phyloP scores from a whole-genome alignment of 805 yeast species.

The Metschnikowia drakensbergensis region DNA sequence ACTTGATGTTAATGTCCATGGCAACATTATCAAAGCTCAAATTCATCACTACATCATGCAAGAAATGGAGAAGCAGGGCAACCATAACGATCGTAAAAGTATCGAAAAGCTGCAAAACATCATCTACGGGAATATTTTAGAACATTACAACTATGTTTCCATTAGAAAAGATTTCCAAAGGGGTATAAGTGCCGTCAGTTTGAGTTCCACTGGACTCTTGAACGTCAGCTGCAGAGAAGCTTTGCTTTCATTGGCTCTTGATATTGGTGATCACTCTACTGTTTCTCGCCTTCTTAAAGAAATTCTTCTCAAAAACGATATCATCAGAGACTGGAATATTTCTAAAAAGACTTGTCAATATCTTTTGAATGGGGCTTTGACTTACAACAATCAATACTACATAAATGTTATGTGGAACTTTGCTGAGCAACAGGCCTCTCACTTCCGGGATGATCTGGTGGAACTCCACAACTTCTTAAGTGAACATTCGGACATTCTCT shows the following conservation, averaged over 20 bases:
- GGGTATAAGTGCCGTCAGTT: neutral
- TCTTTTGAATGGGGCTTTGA: slow-evolving; percentile 25
- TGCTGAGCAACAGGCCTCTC: slow-evolving; percentile 32
- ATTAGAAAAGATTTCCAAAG: slow-evolving; percentile 35
- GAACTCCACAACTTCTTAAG: slow-evolving; percentile 30
- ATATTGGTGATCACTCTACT: slow-evolving; percentile 31
- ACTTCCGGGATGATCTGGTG: slow-evolving; percentile 18
- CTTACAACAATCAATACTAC: slow-evolving; percentile 23
- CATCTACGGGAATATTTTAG: slow-evolving; percentile 25
- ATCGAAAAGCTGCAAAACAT: slow-evolving; percentile 9
- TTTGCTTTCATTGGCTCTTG: slow-evolving; percentile 31
- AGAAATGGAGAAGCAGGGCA: slow-evolving; percentile 11
- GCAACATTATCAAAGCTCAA: slow-evolving; percentile 28
- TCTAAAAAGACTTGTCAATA: slow-evolving; percentile 30
- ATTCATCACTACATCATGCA: slow-evolving; percentile 19
- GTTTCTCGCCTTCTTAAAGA: slow-evolving; percentile 36
- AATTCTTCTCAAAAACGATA: slow-evolving; percentile 28
- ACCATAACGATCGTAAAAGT: neutral
- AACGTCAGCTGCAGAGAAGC: slow-evolving; percentile 24
- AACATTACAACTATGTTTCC: slow-evolving; percentile 30
- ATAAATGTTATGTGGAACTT: slow-evolving; percentile 31
- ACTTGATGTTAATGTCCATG: slow-evolving; percentile 26
- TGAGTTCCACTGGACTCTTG: neutral
- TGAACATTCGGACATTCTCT: slow-evolving; percentile 25
- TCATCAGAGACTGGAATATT: slow-evolving; percentile 26